These are phyloP conservation scores for Parietaria judaica DNA, from an alignment of 306 rosid species.

Conservation along the genomic window DNA sequence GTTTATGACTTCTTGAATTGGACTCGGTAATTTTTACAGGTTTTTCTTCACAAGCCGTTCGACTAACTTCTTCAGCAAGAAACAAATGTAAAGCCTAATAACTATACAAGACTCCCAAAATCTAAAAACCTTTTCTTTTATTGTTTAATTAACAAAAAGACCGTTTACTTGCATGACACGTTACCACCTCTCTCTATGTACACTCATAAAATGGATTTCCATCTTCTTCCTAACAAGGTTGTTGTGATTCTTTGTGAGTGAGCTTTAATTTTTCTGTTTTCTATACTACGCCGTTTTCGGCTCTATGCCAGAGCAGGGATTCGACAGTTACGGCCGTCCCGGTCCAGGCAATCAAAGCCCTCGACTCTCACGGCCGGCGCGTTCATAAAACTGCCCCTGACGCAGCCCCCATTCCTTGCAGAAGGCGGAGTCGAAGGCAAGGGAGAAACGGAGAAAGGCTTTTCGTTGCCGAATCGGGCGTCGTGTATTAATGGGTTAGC, in stretches of 20 bases:
- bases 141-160: slow-evolving; percentile 32
- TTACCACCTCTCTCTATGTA: slow-evolving; percentile 35
- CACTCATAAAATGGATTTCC: slow-evolving; percentile 33
- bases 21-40: too few species aligned
- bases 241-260: slow-evolving; percentile 16
- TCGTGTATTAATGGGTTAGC: slow-evolving; percentile 89
- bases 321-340: slow-evolving; percentile 79
- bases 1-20: too few species aligned
- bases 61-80: too few species aligned
- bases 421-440: slow-evolving; percentile 39
- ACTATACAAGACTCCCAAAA: neutral
- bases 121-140: slow-evolving; percentile 3
- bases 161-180: slow-evolving; percentile 18
- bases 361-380: slow-evolving; percentile 78
- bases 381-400: slow-evolving; percentile 56
- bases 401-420: slow-evolving; percentile 68
- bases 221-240: slow-evolving; percentile 20
- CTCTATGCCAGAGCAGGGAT: slow-evolving; percentile 83
- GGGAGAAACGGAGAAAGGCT: slow-evolving; percentile 31
- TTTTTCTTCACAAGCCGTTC: too few species aligned
- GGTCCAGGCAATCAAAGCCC: slow-evolving; percentile 89
- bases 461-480: slow-evolving; percentile 77
- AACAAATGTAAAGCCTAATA: slow-evolving; percentile 28
- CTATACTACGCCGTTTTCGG: slow-evolving; percentile 18
- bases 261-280: slow-evolving; percentile 4